These are phyloP conservation scores for Saturnispora gosingensis DNA, from an alignment of 805 yeast genomes.

Conservation along the genomic window DNA sequence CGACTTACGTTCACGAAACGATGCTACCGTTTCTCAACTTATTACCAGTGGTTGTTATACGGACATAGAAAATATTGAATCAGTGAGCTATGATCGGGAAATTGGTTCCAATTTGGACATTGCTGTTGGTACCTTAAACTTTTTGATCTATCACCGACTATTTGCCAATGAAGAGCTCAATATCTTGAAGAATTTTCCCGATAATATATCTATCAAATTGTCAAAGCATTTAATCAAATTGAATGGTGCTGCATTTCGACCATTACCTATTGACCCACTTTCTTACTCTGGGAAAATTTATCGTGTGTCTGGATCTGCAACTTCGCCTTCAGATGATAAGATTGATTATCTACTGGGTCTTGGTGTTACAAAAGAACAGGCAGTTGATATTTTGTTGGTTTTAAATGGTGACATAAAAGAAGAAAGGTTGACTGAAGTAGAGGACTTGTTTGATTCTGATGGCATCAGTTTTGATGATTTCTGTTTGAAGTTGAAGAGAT, in stretches of 20 bases:
- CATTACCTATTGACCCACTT: conserved; percentile 28
- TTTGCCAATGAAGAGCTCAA: conserved; percentile 23
- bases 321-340: conserved; percentile 32
- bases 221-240: conserved; percentile 39
- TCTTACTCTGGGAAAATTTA: conserved; percentile 29
- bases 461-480: conserved; percentile 17
- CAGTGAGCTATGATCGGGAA: conserved; percentile 27
- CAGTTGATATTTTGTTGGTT: conserved; percentile 20
- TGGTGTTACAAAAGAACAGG: conserved; percentile 27
- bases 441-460: conserved; percentile 26
- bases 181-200: conserved; percentile 14
- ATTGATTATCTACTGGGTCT: conserved; percentile 25
- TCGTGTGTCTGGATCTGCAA: conserved; percentile 32
- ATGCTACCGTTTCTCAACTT: conserved; percentile 27
- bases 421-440: conserved; percentile 11
- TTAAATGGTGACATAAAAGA: conserved; percentile 17
- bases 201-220: conserved; percentile 30
- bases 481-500: conserved; percentile 1
- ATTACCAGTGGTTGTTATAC: conserved; percentile 14
- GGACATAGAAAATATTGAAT: conserved; percentile 27
- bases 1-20: conserved; percentile 22
- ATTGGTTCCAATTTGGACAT: conserved; percentile 22
- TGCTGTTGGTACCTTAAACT: conserved; percentile 33
- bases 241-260: conserved; percentile 32
- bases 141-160: conserved; percentile 31